A percentile compares a stretch with the other conserved stretches of the same genome.
Conservation (phyloP, 2,329 filamentous ascomycete genomes). For the Colletotrichum camelliae region DNA sequence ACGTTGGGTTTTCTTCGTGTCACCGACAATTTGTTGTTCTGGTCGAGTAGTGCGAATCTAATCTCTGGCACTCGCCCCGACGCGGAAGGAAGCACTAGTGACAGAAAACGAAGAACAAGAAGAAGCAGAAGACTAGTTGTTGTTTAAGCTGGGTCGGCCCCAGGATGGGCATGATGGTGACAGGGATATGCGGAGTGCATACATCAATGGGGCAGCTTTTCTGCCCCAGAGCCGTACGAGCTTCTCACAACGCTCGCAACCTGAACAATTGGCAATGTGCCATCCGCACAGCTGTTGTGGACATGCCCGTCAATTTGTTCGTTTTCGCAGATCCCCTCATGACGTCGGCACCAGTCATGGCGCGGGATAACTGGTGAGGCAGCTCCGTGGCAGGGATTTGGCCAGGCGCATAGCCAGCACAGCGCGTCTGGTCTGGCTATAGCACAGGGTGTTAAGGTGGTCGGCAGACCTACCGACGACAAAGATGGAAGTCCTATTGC, state of each 20-base stretch:
- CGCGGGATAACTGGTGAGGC: slow-evolving; percentile 11
- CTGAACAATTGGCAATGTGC: neutral
- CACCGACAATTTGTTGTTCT: slow-evolving; percentile 22
- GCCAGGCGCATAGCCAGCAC: slow-evolving; percentile 15
- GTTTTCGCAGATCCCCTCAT: slow-evolving; percentile 10
- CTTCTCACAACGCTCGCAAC: neutral
- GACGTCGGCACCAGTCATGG: slow-evolving; percentile 19
- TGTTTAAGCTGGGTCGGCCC: neutral
- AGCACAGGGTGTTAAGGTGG: slow-evolving; percentile 2
- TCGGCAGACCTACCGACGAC: slow-evolving; percentile 4
- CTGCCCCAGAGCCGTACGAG: neutral
- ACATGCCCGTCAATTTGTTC: neutral
- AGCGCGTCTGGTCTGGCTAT: slow-evolving; percentile 16
- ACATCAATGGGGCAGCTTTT: slow-evolving; percentile 9
- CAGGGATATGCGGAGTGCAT: slow-evolving; percentile 2
- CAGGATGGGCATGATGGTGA: neutral
- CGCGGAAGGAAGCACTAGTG: neutral
- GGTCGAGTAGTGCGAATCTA: neutral
- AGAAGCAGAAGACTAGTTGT: neutral
- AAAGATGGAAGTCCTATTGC: slow-evolving; percentile 3
- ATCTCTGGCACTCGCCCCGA: neutral
- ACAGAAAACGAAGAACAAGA: neutral
- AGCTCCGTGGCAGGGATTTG: slow-evolving; percentile 11
- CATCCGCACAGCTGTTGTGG: neutral
- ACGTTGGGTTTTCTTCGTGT: slow-evolving; percentile 24